Evolutionary conservation across 495 filamentous ascomycete species (phyloP), one percentile per base, ranked within the genome.

Genomic region (Aspergillus bertholletiae): DNA sequence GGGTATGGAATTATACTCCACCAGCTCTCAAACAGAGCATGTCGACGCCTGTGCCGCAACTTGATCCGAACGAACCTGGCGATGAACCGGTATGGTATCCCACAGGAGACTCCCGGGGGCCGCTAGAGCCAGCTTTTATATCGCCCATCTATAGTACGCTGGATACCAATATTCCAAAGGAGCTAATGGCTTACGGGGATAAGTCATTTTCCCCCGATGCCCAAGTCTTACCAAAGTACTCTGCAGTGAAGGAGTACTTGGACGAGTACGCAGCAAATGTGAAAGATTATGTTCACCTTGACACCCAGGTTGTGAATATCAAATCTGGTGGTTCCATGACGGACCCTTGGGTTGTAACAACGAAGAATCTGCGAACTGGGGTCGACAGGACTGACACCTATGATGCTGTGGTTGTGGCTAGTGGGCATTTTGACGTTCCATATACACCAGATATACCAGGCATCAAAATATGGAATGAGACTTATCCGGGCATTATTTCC

Each of bases 121-220:
- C 23, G 11, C 26, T 47, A 18, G 63, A 72, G 24, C 68, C 78
- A 0, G 64, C 64, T 6, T 80, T 83, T 73, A 65, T 89, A 68
- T 83, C 88, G 3, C 89, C 93, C 3, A 78, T 96, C 65, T 96
- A 97, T 63, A 85, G 91, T 13, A 64, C 75, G 27, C 68, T 97
- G 24, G 86, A 95, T 57, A 90, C 92, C 35, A 97, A 97, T 64
- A 90, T 96, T 34, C 90, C 92, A 1, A 83, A 92, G 50, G 72
- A 74, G 1, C 62, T 97, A 54, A 97, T 97, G 93, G 64, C 75
- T 5, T 95, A 83, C 65, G 86, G 89, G 9, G 90, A 95, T 48
- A 72, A 82, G 13, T 58, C 74, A 13, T 93, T 93, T 52, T 79
- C 83, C 0, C 30, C 70, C 6, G 79, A 85, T 3, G 57, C 73